Base-by-base conservation (phyloP, 257 asterid genomes). In the Cynanchum wilfordii region DNA sequence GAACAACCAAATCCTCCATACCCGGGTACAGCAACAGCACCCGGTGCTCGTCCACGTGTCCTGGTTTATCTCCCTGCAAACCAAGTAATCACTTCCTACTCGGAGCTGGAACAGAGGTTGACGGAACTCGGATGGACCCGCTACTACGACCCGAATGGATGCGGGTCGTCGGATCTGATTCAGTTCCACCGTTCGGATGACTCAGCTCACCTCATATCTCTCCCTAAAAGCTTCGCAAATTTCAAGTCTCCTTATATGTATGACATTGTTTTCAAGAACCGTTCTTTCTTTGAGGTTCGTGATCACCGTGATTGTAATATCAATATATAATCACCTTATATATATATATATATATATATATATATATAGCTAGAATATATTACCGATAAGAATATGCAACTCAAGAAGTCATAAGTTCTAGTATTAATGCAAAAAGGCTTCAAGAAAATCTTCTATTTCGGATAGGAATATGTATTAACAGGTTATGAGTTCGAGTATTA, bases 261-360 rank as follows among this genome's bases (percentile, higher is more conserved):
- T 51, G 86, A 82, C n/a, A 79, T 82, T 51, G 83, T 82, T 15
- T 81, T 82, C 69, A 82, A 82, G 83, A 82, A 82, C 58, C 73
- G 75, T n/a, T 79, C 86, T 4, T 66, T 82, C 74, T 82, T 82
- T 54, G 77, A 82, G 72, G 86, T 82, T n/a, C 86, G 84, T 71
- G 77, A 79, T 45, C 57, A 1, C 57, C 57, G 3, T 29, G 52
- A 47, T 15, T 3, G 52, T 47, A 33, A 33, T 33, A 33, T 33
- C 4, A 33, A 33, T 33, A 33, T 33, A 3, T 33, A 33, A 33
- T 33, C 38, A 33, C 38, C 38, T 3, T 3, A 33, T 33, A 33
- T 33, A 33, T 33, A 33, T 33, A 33, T 33, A n/a, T n/a, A n/a
- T n/a, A n/a, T n/a, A n/a, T n/a, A n/a, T n/a, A n/a, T n/a, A n/a